Percentiles rank a stretch among this genome's conserved stretches.
These are phyloP conservation scores for Erysimum pusillum DNA, from an alignment of 441 rosid species.

Conservation along the genomic window DNA sequence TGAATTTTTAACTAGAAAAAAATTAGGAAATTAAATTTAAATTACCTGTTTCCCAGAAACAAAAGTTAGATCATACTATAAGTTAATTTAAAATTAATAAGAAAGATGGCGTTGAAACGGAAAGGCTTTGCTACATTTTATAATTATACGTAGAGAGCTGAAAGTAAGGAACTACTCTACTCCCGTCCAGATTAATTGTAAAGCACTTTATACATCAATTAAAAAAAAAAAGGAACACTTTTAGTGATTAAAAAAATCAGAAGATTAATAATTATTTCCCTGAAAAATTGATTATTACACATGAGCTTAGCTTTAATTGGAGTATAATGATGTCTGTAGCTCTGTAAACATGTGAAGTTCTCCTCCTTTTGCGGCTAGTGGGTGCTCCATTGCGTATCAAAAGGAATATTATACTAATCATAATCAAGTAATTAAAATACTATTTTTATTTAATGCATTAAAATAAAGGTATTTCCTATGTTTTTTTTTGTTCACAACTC, in stretches of 20 bases:
- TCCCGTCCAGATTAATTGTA: slow-evolving; percentile 49
- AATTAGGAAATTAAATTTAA: not conserved
- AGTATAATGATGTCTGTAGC: slow-evolving; percentile 64
- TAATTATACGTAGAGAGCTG: slow-evolving; percentile 50
- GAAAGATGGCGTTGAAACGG: slow-evolving; percentile 4
- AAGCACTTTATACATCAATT: slow-evolving; percentile 50
- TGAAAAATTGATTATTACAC: slow-evolving; percentile 43
- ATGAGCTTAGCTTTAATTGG: slow-evolving; percentile 62
- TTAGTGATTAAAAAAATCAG: slow-evolving; percentile 1
- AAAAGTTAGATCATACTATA: slow-evolving; percentile 3
- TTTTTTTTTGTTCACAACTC: slow-evolving; percentile 24
- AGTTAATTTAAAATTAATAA: slow-evolving; percentile 11
- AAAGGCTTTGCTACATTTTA: slow-evolving; percentile 16
- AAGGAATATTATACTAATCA: slow-evolving; percentile 34
- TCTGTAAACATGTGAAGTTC: slow-evolving; percentile 66
- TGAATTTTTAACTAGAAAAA: not conserved
- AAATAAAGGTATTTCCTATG: slow-evolving; percentile 4
- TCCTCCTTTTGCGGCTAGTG: slow-evolving; percentile 87
- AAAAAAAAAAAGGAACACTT: slow-evolving; percentile 2
- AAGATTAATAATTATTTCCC: slow-evolving; percentile 21
- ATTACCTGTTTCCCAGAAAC: slow-evolving; percentile 3
- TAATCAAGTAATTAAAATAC: not conserved
- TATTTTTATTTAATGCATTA: not conserved
- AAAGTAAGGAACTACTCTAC: slow-evolving; percentile 58
- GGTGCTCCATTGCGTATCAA: slow-evolving; percentile 52